These are phyloP conservation scores for Sphenostylis stenocarpa DNA, from an alignment of 306 rosid genomes.

Conservation along the genomic window DNA sequence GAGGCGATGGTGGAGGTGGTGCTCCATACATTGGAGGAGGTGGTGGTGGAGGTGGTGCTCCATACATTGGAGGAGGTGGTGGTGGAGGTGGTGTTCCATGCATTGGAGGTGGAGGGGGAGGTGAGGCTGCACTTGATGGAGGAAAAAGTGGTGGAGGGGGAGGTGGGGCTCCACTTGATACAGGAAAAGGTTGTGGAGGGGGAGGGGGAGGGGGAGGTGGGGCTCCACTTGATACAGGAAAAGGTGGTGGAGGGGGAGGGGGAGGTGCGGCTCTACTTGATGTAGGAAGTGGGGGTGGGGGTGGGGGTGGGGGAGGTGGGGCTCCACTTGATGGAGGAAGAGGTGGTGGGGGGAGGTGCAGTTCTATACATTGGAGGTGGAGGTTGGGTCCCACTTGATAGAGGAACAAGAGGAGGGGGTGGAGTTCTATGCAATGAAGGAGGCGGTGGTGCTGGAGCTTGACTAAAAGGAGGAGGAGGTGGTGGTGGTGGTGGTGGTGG, in stretches of 20 bases:
- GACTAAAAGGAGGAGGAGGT: constrained; percentile 36
- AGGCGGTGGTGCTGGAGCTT: constrained; percentile 31
- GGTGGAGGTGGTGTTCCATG: no score
- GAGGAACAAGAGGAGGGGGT: background rate
- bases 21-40: constrained; percentile 22
- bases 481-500: background rate
- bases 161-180: background rate
- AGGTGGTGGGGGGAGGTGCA: constrained; percentile 50
- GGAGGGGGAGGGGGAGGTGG: constrained; percentile 37
- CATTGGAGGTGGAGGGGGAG: no score
- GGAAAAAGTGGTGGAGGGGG: constrained; percentile 30
- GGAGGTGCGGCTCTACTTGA: background rate
- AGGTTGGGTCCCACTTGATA: constrained; percentile 15
- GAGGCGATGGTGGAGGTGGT: constrained; percentile 45
- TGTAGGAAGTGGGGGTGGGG: constrained; percentile 40
- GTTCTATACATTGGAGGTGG: constrained; percentile 24
- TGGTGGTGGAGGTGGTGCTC: constrained; percentile 25
- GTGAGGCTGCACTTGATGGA: background rate
- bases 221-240: background rate
- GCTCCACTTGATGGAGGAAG: constrained; percentile 37
- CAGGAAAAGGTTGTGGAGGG: constrained; percentile 13
- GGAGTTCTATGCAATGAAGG: background rate
- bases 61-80: background rate
- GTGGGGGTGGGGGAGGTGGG: constrained; percentile 37
- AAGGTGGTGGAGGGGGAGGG: constrained; percentile 27